phyloP scores from a whole-genome alignment of 257 asterid genomes.

The Solanum lycopersicoides region DNA sequence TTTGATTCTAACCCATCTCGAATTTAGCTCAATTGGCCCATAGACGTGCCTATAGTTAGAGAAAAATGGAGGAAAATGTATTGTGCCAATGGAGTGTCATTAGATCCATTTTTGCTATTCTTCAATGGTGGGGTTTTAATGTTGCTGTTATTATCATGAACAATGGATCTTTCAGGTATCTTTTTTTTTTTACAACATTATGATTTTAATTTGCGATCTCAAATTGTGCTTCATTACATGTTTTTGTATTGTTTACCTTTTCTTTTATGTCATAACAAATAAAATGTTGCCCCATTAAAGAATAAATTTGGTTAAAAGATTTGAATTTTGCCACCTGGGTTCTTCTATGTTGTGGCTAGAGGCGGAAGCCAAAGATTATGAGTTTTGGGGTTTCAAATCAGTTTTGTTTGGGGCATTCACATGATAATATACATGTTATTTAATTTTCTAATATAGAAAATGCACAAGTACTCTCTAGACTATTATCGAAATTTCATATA shows the following conservation, averaged over 20 bases:
- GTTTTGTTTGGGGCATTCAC: too few species aligned
- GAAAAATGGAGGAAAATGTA: constrained; percentile 15
- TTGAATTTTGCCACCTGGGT: too few species aligned
- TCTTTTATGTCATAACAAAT: not conserved
- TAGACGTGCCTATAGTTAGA: too few species aligned
- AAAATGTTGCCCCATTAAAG: not conserved
- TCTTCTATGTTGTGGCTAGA: too few species aligned
- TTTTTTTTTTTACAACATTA: not conserved
- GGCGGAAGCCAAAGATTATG: too few species aligned
- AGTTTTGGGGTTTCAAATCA: too few species aligned
- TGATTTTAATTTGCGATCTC: not conserved
- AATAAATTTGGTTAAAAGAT: not conserved
- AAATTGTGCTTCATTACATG: not conserved
- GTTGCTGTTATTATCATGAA: constrained; percentile 38
- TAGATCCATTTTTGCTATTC: constrained; percentile 20
- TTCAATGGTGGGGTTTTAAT: constrained; percentile 37
- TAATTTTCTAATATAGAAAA: too few species aligned
- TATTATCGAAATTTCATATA: too few species aligned
- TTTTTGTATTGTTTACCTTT: not conserved
- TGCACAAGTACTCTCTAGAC: too few species aligned
- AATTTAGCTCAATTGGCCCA: not conserved
- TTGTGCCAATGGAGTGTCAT: constrained; percentile 19
- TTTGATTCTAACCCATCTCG: not conserved
- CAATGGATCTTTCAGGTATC: constrained; percentile 36
- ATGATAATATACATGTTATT: too few species aligned